Base-by-base conservation (phyloP, 179 eudicot genomes). In the Nepenthes alata region DNA sequence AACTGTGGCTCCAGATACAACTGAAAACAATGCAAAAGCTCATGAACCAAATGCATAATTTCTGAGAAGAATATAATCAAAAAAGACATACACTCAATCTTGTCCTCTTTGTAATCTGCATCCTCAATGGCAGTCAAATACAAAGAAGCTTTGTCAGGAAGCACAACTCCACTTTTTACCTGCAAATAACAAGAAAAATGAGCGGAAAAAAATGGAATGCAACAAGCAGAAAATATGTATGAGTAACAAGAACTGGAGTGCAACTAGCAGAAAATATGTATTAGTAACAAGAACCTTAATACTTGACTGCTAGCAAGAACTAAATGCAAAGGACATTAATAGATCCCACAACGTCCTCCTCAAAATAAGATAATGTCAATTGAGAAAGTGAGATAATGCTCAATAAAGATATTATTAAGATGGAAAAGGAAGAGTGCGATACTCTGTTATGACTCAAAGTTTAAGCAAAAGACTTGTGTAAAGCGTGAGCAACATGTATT, bases 71-170 rank as follows among this genome's bases (percentile, higher is more conserved):
- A 25, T 45, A 9, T 8, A 52, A 52, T 34, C 13, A 62, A 66
- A 61, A 61, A 53, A 63, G 63, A 67, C 91, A 82, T 70, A 94
- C 99, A 93, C 72, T 94, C 96, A 80, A 94, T 90, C 76, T 94
- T 94, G 76, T 94, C 97, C 69, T 94, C 96, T 71, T 94, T 94
- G 85, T 94, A 94, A 64, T 90, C 91, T 25, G 97, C 94, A 74
- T 94, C 99, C 75, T 90, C 99, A 63, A 94, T 94, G 62, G 99
- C 99, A n/a, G 99, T 94, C 77, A 87, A 68, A 78, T 77, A 76
- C 13, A 94, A 90, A 47, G 96, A 78, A 59, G 99, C 97, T 72
- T 75, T 87, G 65, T 94, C 97, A 25, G 97, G 99, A 64, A 94
- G 80, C 38, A 94, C 91, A 63, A 82, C 62, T 56, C 99, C 99